These are phyloP conservation scores for Cardamine resedifolia DNA, from an alignment of 345 rosid species.

Conservation along the genomic window DNA sequence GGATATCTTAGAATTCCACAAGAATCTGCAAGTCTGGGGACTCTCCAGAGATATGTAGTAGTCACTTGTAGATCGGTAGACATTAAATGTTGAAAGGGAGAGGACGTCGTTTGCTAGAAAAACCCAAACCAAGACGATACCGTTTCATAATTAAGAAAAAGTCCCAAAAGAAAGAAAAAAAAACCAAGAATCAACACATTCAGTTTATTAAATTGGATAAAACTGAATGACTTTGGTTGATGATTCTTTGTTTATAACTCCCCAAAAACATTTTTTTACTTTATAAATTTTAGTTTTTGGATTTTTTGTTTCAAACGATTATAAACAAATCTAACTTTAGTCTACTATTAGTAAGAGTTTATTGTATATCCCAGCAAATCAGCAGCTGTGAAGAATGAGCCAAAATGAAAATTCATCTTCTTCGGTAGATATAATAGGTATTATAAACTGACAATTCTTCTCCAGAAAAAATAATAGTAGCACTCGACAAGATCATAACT, in stretches of 20 bases:
- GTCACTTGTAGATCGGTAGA: neutral
- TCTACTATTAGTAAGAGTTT: neutral
- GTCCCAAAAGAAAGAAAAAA: neutral
- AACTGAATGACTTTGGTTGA: neutral
- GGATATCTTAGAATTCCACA: neutral
- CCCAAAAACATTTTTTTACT: no score
- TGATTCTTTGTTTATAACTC: neutral
- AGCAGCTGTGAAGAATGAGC: neutral
- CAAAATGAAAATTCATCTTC: neutral
- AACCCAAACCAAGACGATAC: neutral
- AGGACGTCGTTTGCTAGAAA: neutral
- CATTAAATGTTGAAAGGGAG: neutral
- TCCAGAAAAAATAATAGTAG: neutral
- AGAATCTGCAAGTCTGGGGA: neutral
- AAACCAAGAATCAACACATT: neutral
- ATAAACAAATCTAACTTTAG: neutral
- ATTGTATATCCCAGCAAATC: neutral
- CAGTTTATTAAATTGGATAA: neutral
- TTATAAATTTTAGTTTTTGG: neutral
- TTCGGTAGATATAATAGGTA: neutral
- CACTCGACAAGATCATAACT: conserved; percentile 11
- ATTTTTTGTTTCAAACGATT: neutral
- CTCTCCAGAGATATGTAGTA: neutral
- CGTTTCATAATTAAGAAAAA: neutral
- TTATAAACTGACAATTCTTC: conserved; percentile 21